Evolutionary conservation across 2,329 filamentous ascomycete species (phyloP).

Genomic region (Leptographium procerum): DNA sequence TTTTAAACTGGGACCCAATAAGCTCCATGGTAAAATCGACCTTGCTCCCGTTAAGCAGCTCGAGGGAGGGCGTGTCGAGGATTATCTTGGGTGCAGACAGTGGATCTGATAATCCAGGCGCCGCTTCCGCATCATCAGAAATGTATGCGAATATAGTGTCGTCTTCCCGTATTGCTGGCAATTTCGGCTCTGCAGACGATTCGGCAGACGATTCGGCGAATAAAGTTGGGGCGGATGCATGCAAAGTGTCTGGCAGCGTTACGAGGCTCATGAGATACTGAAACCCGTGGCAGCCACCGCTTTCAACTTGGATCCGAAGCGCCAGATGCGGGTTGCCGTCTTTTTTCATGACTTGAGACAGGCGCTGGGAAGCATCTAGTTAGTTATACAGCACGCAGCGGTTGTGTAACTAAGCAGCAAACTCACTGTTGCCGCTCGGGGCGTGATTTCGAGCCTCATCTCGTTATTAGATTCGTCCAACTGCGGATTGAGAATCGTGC

Average conservation of each 20-base stretch:
- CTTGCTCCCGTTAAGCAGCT: conserved; percentile 84
- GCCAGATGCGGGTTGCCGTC: conserved; percentile 68
- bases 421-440: conserved; percentile 65
- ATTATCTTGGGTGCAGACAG: conserved; percentile 60
- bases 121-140: conserved; percentile 32
- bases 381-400: neutral
- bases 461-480: conserved; percentile 74
- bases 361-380: conserved; percentile 36
- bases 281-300: conserved; percentile 93
- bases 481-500: conserved; percentile 56
- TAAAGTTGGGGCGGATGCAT: conserved; percentile 12
- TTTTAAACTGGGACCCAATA: conserved; percentile 83
- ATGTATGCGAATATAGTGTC: conserved; percentile 78
- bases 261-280: conserved; percentile 91
- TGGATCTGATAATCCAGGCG: conserved; percentile 13
- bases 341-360: conserved; percentile 63
- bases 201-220: too few species aligned
- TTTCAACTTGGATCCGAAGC: conserved; percentile 84
- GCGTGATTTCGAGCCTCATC: conserved; percentile 73
- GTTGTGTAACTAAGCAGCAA: neutral
- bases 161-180: conserved; percentile 48
- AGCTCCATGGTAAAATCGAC: conserved; percentile 95
- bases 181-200: conserved; percentile 16
- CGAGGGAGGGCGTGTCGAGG: conserved; percentile 76
- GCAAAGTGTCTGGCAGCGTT: conserved; percentile 35